Conservation (phyloP, 495 filamentous ascomycete species). For the Penicillium daleae region DNA sequence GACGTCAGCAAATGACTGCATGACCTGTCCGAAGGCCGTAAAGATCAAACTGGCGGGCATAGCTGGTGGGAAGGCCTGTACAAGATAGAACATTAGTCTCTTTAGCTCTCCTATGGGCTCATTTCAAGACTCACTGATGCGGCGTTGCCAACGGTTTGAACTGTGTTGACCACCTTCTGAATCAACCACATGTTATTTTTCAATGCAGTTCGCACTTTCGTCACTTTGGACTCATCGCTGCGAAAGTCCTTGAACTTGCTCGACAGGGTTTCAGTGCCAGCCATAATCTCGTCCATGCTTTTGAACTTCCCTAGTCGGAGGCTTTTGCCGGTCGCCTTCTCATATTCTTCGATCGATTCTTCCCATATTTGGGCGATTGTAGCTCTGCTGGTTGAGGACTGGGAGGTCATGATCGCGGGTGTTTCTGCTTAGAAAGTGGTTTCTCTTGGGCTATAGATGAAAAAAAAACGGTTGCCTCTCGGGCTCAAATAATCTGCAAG, state of each 20-base stretch:
- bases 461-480: no score
- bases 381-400: neutral
- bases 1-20: slow-evolving; percentile 10
- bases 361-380: neutral
- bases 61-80: slow-evolving; percentile 23
- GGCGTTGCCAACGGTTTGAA: neutral
- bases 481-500: no score
- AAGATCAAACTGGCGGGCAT: slow-evolving; percentile 28
- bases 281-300: neutral
- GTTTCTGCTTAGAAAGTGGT: no score
- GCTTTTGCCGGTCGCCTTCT: neutral
- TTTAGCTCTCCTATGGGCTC: no score
- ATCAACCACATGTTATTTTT: slow-evolving; percentile 6
- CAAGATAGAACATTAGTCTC: no score
- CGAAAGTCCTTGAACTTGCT: neutral
- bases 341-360: neutral
- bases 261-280: neutral
- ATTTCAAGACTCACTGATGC: neutral
- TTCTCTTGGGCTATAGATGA: no score
- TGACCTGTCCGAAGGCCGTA: slow-evolving; percentile 28
- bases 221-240: neutral
- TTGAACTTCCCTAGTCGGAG: neutral
- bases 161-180: neutral
- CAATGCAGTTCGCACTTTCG: neutral
- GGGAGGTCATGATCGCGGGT: neutral